Base-by-base conservation (phyloP, 2,329 filamentous ascomycete species). In the Amphichorda felina region DNA sequence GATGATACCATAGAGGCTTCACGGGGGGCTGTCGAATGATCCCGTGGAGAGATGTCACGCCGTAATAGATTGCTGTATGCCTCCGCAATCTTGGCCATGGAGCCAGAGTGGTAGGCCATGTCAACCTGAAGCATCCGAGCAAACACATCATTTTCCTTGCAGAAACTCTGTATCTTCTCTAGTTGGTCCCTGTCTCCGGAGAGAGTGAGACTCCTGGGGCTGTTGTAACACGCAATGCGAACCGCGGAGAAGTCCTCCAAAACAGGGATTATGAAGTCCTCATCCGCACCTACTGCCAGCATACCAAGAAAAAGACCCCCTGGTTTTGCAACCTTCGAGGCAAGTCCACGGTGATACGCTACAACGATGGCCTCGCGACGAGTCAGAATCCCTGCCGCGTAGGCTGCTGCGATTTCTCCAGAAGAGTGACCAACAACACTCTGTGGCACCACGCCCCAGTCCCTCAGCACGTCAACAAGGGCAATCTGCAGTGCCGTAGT, bases 381-480 rank as follows among this genome's bases (percentile, higher is more conserved):
- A 0, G 55, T 48, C 4, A 67, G 38, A 2, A 44, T 38, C 1
- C 62, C 59, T 0, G 54, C 49, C 1, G 61, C 58, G 32, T 66
- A 66, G 0, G 63, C 61, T 2, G 62, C 64, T 0, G 55, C 62
- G 21, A 66, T 61, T 38, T 67, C 64, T 1, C 64, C 64, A 2
- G 47, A 53, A 0, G 58, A 63, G 38, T 68, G 64, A 1, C 63
- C 64, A 4, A 64, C 51, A 0, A 61, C 56, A 1, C 49, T 53
- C 5, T 43, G 19, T 0, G 59, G 55, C 2, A 29, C 33, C 17
- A 68, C 40, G 0, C 54, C 50, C 34, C 49, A 48, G 1, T 42
- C 39, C 0, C 27, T 25, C 3, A 69, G 50, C 0, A 61, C 42
- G 11, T 65, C 53, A 0, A 65, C 50, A 1, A 70, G 42, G 0